A percentile compares a stretch with the other conserved stretches of the same genome.
Conservation (phyloP, 768 basidiomycete species). For the Dentipellis sp. region DNA sequence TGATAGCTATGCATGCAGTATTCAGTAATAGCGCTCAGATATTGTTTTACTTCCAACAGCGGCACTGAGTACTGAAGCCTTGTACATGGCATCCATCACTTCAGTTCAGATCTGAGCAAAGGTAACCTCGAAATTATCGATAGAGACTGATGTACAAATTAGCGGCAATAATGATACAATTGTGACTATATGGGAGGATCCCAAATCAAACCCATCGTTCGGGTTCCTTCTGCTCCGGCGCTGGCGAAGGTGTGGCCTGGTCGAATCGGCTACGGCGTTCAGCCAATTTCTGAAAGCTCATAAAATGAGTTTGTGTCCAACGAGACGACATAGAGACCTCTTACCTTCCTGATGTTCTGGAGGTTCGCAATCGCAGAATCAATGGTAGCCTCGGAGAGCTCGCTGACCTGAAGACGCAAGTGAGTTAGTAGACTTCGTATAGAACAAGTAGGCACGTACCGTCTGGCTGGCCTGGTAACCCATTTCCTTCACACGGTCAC, state of each 20-base stretch:
- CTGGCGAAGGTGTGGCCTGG: background rate
- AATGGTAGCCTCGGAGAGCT: background rate
- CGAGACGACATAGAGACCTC: background rate
- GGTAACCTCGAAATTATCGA: too few species aligned
- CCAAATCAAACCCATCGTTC: background rate
- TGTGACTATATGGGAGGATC: too few species aligned
- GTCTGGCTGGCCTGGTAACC: background rate
- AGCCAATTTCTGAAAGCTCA: background rate
- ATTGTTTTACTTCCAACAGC: too few species aligned
- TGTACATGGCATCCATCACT: too few species aligned
- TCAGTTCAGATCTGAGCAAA: too few species aligned
- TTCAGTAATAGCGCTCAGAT: too few species aligned
- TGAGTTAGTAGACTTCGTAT: background rate
- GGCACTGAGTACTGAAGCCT: too few species aligned
- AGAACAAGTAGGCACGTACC: too few species aligned
- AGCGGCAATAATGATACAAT: too few species aligned
- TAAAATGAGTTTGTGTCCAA: too few species aligned
- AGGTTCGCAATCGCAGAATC: background rate
- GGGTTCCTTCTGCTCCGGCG: background rate
- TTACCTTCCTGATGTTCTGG: background rate
- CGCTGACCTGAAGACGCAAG: background rate
- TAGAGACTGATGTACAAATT: too few species aligned
- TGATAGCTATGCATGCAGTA: too few species aligned
- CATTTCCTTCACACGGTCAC: background rate
- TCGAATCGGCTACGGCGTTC: background rate